phyloP scores from a whole-genome alignment of 2,329 filamentous ascomycete species.

The Diaporthe ampelina region DNA sequence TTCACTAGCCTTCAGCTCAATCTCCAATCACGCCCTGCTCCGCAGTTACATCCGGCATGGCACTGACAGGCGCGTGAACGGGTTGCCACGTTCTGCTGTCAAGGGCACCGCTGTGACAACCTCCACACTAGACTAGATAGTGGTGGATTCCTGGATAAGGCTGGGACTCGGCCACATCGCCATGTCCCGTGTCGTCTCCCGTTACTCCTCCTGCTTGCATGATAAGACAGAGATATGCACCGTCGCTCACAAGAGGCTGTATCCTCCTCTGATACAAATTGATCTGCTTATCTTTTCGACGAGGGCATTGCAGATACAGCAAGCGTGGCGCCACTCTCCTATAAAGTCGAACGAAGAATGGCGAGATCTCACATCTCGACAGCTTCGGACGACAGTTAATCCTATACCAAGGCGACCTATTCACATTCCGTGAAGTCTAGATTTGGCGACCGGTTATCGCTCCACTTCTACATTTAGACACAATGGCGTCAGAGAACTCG shows the following conservation, averaged over 20 bases:
- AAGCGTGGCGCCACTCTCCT: constrained; percentile 14
- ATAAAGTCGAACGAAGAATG: constrained; percentile 31
- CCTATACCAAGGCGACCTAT: constrained; percentile 2
- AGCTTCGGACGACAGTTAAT: not conserved
- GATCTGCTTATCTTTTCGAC: constrained; percentile 13
- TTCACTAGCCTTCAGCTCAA: not conserved
- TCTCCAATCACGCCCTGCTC: not conserved
- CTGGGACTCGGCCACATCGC: not conserved
- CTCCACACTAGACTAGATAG: constrained; percentile 17
- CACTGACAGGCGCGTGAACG: not conserved
- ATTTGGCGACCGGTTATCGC: not conserved
- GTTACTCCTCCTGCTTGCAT: not conserved
- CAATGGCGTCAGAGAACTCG: constrained; percentile 9
- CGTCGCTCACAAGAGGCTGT: not conserved
- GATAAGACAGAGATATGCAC: constrained; percentile 9
- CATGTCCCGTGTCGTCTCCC: not conserved
- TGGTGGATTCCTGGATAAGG: constrained; percentile 13
- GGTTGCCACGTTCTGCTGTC: not conserved
- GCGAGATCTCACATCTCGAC: not conserved
- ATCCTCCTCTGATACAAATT: not conserved
- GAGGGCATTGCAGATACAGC: not conserved
- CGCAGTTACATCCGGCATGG: not conserved
- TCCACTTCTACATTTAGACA: constrained; percentile 12
- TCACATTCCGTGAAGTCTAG: not conserved
- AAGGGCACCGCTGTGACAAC: constrained; percentile 22